A percentile compares a stretch with the other conserved stretches of the same genome.
Evolutionary conservation across 2,329 filamentous ascomycete genomes (phyloP).

Genomic region (Phaeosphaeriaceae sp.): DNA sequence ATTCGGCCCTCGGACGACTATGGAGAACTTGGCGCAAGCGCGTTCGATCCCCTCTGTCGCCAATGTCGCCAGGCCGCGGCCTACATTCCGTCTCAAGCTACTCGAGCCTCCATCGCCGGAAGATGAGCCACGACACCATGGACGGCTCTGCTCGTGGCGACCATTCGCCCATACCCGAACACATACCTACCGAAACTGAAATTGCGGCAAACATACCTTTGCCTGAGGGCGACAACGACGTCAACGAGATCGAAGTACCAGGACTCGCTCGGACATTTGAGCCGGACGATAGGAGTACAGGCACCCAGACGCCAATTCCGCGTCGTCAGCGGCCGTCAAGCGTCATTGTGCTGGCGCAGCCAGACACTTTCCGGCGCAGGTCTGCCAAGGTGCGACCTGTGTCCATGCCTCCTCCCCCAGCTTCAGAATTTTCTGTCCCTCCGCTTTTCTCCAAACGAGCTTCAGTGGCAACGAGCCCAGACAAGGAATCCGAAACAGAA

Average conservation of each 20-base stretch:
- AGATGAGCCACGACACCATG: constrained; percentile 37
- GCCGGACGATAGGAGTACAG: constrained; percentile 45
- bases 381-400: constrained; percentile 31
- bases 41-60: constrained; percentile 58
- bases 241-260: constrained; percentile 82
- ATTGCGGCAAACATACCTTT: constrained; percentile 70
- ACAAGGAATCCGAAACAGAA: background rate
- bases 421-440: constrained; percentile 27
- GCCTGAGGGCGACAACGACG: constrained; percentile 70
- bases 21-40: constrained; percentile 97
- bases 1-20: constrained; percentile 83
- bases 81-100: constrained; percentile 37
- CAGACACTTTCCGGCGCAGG: constrained; percentile 24
- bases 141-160: constrained; percentile 29
- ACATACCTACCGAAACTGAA: constrained; percentile 53
- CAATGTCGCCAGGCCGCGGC: constrained; percentile 30
- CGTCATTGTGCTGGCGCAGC: constrained; percentile 36
- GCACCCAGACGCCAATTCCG: constrained; percentile 33
- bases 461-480: background rate
- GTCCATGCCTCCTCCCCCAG: constrained; percentile 38
- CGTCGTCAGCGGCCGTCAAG: constrained; percentile 37
- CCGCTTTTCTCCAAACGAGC: constrained; percentile 1
- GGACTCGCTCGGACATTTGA: constrained; percentile 73
- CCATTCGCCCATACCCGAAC: constrained; percentile 46
- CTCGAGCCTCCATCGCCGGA: constrained; percentile 38